Evolutionary conservation across 2,329 filamentous ascomycete species (phyloP), one percentile per base, ranked within the genome.

Genomic region (Calonectria henricotiae): DNA sequence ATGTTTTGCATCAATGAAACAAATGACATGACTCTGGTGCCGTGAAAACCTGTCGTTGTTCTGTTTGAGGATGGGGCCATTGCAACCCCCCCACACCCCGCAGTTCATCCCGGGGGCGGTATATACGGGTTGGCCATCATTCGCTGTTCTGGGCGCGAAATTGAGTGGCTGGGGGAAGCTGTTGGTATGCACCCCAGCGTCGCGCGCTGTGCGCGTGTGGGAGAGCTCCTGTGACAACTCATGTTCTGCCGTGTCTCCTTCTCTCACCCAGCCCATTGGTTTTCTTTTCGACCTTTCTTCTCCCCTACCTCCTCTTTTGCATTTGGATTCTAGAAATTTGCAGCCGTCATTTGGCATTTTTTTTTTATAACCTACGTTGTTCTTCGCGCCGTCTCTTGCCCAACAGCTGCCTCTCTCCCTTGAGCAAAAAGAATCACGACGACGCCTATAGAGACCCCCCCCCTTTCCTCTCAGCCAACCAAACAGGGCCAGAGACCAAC

Each of bases 151-250:
- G 51, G 44, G 51, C 27, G 35, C n/a, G 67, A 70, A 70, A 62
- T 67, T 47, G 68, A 67, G 68, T 70, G 68, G 68, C 68, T 70
- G 68, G 68, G 68, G 63, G 27, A 23, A 54, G 47, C 32, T 46
- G 32, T 13, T 47, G 49, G 35, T 37, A 39, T 35, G 58, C 41
- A 43, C 67, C 43, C 44, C 25, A 32, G 46, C 30, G 41, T 35
- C 55, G 46, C 41, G 32, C 43, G 54, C 25, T 6, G 43, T 47
- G 49, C 17, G 51, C 35, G 51, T 30, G 65, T 60, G 41, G 47
- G 30, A 47, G 30, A 55, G 49, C 15, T 55, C 30, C 65, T 49
- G 49, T 58, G 44, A 37, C 64, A 20, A 44, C 43, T 64, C 46
- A 60, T 46, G 23, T 39, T 15, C 41, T 46, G 41, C 27, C 30